Evolutionary conservation across 2,329 filamentous ascomycete species (phyloP), one percentile per base, ranked within the genome.

Genomic region (Neospermospora avenae): DNA sequence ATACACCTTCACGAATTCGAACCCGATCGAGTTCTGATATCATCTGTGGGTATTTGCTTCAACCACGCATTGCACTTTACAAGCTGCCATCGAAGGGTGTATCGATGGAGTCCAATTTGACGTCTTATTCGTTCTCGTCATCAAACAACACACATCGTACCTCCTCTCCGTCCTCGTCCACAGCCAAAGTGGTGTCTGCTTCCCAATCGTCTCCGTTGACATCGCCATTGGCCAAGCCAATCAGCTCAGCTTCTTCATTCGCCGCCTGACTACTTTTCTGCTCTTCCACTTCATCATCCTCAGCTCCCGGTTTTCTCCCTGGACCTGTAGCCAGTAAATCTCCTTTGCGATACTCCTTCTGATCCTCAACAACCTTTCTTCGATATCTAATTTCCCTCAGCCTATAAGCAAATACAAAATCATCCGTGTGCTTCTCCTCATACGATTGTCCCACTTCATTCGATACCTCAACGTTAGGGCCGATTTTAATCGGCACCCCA

Each of bases 341-440:
- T 14, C 61, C 60, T 49, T 60, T 55, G 8, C 13, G 16, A 58
- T 58, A 56, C 16, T 63, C 58, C 35, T 52, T 60, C 45, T 58
- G 55, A 22, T 56, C 58, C 18, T 41, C 51, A 25, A 60, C 46
- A 14, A 8, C 39, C 41, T 59, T 61, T n/a, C 41, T 52, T n/a
- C 42, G 41, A 24, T 61, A 60, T 18, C 16, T 34, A n/a, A 65
- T 63, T 42, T 63, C 58, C 24, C 56, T 55, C 31, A 63, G n/a
- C 16, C 61, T 18, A 54, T 65, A 63, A 16, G 61, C 63, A 57
- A 58, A 65, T 25, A 65, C 58, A 31, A 65, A 63, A 28, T 63
- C 60, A 13, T 25, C 41, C 2, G 24, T 41, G 45, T 55, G 48
- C 18, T 60, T 57, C 46, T 58, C 58, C 20, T 54, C 37, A 11